A percentile compares a stretch with the other conserved stretches of the same genome.
Evolutionary conservation across 306 rosid species (phyloP).

Genomic region (Alnus rubra): DNA sequence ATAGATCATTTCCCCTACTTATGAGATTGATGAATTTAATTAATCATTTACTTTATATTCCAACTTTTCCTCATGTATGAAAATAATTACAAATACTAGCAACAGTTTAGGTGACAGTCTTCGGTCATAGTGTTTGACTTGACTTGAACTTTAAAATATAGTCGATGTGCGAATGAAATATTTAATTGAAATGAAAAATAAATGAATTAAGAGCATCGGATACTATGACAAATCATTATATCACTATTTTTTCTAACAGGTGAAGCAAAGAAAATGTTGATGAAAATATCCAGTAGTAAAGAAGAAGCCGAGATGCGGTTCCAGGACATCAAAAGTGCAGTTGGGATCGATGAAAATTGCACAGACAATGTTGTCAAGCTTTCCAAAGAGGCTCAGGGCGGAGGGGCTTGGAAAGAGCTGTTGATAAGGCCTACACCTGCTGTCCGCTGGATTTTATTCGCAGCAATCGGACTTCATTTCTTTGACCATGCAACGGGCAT

Average conservation of each 20-base stretch:
- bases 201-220: too few species aligned
- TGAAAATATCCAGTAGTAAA: constrained; percentile 39
- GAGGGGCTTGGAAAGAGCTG: constrained; percentile 70
- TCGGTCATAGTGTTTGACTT: too few species aligned
- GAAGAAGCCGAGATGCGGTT: constrained; percentile 63
- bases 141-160: too few species aligned
- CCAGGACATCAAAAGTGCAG: constrained; percentile 58
- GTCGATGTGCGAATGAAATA: too few species aligned
- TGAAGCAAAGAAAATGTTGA: constrained; percentile 44
- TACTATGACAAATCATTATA: too few species aligned
- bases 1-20: too few species aligned
- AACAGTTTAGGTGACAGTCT: too few species aligned
- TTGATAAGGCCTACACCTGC: constrained; percentile 49
- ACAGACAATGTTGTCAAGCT: constrained; percentile 22
- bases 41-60: too few species aligned
- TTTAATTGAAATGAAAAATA: too few species aligned
- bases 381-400: constrained; percentile 9
- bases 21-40: too few species aligned
- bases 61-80: too few species aligned
- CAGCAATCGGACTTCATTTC: constrained; percentile 73
- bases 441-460: constrained; percentile 65
- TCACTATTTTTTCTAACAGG: background rate
- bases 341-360: constrained; percentile 44
- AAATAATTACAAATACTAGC: too few species aligned
- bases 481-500: constrained; percentile 80